A percentile compares a stretch with the other conserved stretches of the same genome.
phyloP scores from a whole-genome alignment of 83 land plant genomes.

The Picea abies region DNA sequence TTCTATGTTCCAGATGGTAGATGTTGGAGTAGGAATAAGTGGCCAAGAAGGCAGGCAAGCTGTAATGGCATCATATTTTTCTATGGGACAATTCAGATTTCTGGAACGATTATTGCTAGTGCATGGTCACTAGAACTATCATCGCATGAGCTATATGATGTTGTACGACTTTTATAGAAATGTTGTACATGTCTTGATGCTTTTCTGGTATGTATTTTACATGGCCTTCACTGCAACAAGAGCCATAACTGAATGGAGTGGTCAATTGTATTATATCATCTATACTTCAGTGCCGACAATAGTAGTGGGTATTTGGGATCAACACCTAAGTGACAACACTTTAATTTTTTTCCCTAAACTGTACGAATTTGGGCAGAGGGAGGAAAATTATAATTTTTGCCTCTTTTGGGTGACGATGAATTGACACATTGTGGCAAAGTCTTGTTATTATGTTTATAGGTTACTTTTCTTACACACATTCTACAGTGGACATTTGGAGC shows the following conservation, averaged over 20 bases:
- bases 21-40: constrained; percentile 93
- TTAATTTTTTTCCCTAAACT: constrained; percentile 69
- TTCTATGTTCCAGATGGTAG: constrained; percentile 95
- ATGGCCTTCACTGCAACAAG: constrained; percentile 74
- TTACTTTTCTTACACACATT: constrained; percentile 53
- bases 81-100: constrained; percentile 94
- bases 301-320: constrained; percentile 82
- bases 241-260: constrained; percentile 94
- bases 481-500: no score
- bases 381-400: constrained; percentile 70
- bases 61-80: constrained; percentile 97
- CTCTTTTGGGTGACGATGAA: constrained; percentile 88
- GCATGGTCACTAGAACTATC: constrained; percentile 98
- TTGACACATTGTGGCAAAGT: constrained; percentile 94
- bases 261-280: constrained; percentile 81
- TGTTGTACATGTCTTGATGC: constrained; percentile 89
- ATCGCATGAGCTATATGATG: constrained; percentile 83
- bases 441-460: constrained; percentile 84
- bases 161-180: constrained; percentile 94
- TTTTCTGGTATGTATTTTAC: constrained; percentile 83
- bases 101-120: constrained; percentile 76
- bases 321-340: constrained; percentile 78
- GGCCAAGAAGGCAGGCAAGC: constrained; percentile 98
- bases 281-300: constrained; percentile 93
- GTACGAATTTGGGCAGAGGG: constrained; percentile 77